phyloP scores from a whole-genome alignment of 768 basidiomycete species.

The Kwoniella sp. region DNA sequence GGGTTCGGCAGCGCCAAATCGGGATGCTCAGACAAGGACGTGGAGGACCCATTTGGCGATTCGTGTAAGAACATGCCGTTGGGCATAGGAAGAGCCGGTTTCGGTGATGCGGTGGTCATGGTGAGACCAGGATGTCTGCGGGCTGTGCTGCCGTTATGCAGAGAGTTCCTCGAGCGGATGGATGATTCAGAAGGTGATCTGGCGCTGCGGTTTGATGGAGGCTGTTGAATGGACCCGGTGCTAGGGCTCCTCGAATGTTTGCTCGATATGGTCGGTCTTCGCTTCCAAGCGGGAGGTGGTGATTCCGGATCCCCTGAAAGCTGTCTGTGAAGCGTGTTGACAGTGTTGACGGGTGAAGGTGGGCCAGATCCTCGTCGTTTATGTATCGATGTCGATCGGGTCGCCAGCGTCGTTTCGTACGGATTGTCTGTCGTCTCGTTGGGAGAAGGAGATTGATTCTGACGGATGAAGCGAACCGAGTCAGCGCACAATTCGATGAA shows the following conservation, averaged over 20 bases:
- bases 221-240: neutral
- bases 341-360: conserved; percentile 16
- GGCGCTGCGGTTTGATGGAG: conserved; percentile 5
- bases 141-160: conserved; percentile 6
- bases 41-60: conserved; percentile 37
- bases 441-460: conserved; percentile 48
- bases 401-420: conserved; percentile 17
- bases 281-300: conserved; percentile 51
- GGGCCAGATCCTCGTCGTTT: conserved; percentile 16
- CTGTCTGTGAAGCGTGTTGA: conserved; percentile 41
- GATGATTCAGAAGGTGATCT: conserved; percentile 27
- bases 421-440: conserved; percentile 24
- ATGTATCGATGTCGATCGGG: conserved; percentile 7
- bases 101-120: conserved; percentile 24
- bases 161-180: conserved; percentile 10
- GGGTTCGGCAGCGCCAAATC: conserved; percentile 44
- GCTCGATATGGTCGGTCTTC: conserved; percentile 35
- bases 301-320: conserved; percentile 44
- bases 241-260: conserved; percentile 15
- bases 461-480: neutral
- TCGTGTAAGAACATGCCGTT: conserved; percentile 38
- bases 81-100: conserved; percentile 15
- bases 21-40: conserved; percentile 23
- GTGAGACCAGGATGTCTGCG: conserved; percentile 22
- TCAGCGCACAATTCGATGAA: neutral